These are phyloP conservation scores for Claviceps pazoutovae DNA, from an alignment of 2,329 filamentous ascomycete species.

Conservation along the genomic window DNA sequence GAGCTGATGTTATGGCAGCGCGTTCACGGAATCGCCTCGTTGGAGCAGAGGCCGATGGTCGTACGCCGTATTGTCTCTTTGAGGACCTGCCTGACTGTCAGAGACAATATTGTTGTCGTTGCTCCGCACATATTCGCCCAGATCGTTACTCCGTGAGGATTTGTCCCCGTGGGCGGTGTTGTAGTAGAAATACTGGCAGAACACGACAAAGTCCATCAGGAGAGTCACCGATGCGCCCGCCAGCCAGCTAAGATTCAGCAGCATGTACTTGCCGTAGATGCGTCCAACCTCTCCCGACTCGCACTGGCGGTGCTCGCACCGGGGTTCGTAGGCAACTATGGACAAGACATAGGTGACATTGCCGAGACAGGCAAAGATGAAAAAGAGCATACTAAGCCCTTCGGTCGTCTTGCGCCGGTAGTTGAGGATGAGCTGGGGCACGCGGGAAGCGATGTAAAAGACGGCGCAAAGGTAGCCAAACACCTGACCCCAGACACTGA, in stretches of 20 bases:
- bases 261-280: constrained; percentile 68
- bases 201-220: constrained; percentile 72
- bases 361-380: constrained; percentile 89
- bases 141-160: constrained; percentile 9
- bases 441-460: constrained; percentile 75
- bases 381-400: constrained; percentile 86
- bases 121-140: constrained; percentile 2
- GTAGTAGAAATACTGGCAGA: constrained; percentile 86
- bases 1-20: neutral
- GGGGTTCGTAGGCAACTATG: constrained; percentile 79
- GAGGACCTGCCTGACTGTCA: constrained; percentile 10
- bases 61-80: constrained; percentile 16
- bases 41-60: constrained; percentile 27
- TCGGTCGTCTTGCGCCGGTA: constrained; percentile 87
- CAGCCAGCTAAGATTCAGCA: constrained; percentile 85
- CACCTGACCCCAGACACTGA: constrained; percentile 70
- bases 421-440: constrained; percentile 86
- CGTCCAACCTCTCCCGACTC: constrained; percentile 45
- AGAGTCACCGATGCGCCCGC: constrained; percentile 80
- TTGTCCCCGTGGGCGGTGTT: constrained; percentile 20
- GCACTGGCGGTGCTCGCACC: constrained; percentile 46
- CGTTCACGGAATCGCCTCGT: constrained; percentile 15
- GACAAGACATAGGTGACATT: constrained; percentile 88
- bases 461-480: constrained; percentile 88
- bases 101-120: constrained; percentile 14